Evolutionary conservation across 1,139 yeast species (phyloP).

Genomic region (Yamadazyma songkhlaensis): DNA sequence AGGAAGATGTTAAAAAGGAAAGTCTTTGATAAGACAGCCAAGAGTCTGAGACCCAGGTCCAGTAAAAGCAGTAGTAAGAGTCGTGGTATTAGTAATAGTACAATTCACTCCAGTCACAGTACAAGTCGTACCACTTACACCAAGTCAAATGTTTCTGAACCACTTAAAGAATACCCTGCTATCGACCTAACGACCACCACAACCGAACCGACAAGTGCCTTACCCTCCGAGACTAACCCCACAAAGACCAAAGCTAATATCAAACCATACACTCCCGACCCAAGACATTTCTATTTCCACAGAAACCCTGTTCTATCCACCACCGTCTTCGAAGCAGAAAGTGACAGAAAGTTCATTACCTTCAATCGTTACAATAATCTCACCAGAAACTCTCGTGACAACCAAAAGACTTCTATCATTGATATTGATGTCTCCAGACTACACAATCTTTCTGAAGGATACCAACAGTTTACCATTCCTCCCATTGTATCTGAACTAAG

Average conservation of each 20-base stretch:
- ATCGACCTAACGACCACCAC: not conserved
- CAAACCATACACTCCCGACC: not conserved
- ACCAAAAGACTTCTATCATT: conserved; percentile 7
- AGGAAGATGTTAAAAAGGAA: not conserved
- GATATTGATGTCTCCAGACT: conserved; percentile 21
- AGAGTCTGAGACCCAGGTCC: not conserved
- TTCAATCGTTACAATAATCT: conserved; percentile 2
- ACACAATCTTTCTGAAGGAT: conserved; percentile 22
- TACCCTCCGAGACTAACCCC: too few species aligned
- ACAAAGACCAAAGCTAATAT: not conserved
- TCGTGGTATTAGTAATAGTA: too few species aligned
- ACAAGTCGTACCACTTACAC: too few species aligned
- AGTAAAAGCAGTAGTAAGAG: not conserved
- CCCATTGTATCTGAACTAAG: conserved; percentile 21
- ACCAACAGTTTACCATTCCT: conserved; percentile 15
- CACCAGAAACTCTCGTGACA: not conserved
- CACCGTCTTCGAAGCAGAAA: conserved; percentile 38
- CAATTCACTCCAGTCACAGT: too few species aligned
- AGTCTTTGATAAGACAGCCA: not conserved
- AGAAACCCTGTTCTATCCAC: conserved; percentile 33
- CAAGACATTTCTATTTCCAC: conserved; percentile 20
- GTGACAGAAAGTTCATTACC: conserved; percentile 17
- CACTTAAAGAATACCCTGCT: too few species aligned
- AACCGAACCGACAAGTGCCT: too few species aligned
- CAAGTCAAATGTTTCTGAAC: too few species aligned